A percentile compares a stretch with the other conserved stretches of the same genome.
Evolutionary conservation across 164 flowering plant genomes (phyloP).

Genomic region (Stephania japonica): DNA sequence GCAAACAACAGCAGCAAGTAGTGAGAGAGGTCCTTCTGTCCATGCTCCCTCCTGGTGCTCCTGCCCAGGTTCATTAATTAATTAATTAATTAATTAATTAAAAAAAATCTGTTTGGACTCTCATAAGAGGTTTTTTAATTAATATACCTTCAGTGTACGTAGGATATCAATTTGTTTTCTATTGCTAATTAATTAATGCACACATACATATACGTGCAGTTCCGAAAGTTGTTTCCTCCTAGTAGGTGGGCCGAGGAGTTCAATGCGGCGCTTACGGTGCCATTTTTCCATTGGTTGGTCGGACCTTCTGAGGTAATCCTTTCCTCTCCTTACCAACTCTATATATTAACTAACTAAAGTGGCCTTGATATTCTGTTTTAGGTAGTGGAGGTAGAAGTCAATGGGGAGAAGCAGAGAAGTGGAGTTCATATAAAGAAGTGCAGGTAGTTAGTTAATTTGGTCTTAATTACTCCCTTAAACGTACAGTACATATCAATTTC

Average conservation of each 20-base stretch:
- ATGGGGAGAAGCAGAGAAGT: conserved; percentile 88
- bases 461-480: too few species aligned
- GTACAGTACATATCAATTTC: too few species aligned
- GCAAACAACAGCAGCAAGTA: conserved; percentile 71
- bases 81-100: too few species aligned
- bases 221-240: conserved; percentile 90
- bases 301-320: conserved; percentile 89
- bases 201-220: too few species aligned
- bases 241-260: conserved; percentile 93
- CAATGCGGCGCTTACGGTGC: conserved; percentile 91
- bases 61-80: conserved; percentile 87
- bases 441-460: conserved; percentile 64
- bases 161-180: too few species aligned
- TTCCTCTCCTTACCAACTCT: neutral
- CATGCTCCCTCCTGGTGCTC: conserved; percentile 98
- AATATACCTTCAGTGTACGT: too few species aligned
- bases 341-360: too few species aligned
- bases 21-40: conserved; percentile 88
- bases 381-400: conserved; percentile 88
- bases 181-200: too few species aligned
- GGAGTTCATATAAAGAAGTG: conserved; percentile 93
- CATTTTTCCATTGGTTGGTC: conserved; percentile 94
- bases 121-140: too few species aligned
- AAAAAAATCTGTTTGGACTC: too few species aligned
- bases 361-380: conserved; percentile 11